Conservation (phyloP, 2,329 filamentous ascomycete genomes). For the Nakataea oryzae region DNA sequence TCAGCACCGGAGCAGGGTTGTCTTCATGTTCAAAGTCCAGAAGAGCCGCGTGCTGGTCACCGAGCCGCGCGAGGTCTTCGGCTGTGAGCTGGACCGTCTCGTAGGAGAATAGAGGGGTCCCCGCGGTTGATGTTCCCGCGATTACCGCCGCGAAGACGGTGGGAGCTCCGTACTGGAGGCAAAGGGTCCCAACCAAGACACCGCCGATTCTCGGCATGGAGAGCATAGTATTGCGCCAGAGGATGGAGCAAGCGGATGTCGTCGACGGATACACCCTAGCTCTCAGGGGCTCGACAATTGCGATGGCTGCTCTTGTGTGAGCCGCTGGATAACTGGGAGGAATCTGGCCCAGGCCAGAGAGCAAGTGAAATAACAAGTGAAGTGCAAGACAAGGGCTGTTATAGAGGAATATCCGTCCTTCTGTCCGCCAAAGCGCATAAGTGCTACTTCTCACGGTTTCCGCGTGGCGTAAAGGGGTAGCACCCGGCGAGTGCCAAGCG, state of each 20-base stretch:
- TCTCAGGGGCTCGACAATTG: background rate
- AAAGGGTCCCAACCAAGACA: background rate
- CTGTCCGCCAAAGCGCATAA: background rate
- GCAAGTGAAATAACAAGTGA: too few species aligned
- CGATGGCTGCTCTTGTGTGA: too few species aligned
- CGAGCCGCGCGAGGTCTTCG: conserved; percentile 10
- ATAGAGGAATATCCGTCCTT: background rate
- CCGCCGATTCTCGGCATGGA: background rate
- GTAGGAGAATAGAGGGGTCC: conserved; percentile 9
- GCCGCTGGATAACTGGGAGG: too few species aligned
- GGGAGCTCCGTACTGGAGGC: background rate
- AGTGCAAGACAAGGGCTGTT: too few species aligned
- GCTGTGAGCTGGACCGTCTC: conserved; percentile 12
- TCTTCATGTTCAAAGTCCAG: conserved; percentile 5
- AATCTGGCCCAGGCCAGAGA: too few species aligned
- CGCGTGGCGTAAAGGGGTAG: background rate
- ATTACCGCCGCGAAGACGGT: too few species aligned
- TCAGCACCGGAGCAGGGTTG: conserved; percentile 4
- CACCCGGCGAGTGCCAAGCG: background rate
- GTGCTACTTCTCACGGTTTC: background rate
- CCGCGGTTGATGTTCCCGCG: conserved; percentile 1
- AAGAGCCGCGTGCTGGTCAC: background rate
- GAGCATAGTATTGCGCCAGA: background rate
- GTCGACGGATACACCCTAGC: background rate
- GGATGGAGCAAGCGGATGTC: background rate